Percentiles rank a stretch among this genome's conserved stretches.
Conservation (phyloP, 2,329 filamentous ascomycete genomes). For the Plenodomus lindquistii region DNA sequence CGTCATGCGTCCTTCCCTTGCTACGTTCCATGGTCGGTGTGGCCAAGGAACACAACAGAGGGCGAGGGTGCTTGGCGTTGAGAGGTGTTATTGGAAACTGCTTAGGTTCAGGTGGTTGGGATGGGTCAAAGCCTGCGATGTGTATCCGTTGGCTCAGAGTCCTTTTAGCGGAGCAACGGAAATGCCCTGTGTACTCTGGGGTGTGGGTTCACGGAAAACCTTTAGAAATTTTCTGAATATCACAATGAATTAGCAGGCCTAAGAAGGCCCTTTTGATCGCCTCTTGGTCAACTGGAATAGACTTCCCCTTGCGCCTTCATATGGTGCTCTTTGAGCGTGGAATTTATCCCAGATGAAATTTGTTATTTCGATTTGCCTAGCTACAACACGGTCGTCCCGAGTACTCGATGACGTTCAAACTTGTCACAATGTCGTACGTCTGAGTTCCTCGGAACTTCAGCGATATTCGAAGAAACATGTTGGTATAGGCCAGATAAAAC, state of each 20-base stretch:
- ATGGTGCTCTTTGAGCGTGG: background rate
- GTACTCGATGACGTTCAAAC: too few species aligned
- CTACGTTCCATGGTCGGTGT: background rate
- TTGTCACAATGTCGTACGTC: too few species aligned
- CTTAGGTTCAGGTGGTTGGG: background rate
- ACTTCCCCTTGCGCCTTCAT: background rate
- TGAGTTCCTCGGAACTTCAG: too few species aligned
- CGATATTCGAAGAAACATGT: too few species aligned
- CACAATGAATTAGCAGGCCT: background rate
- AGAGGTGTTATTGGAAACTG: background rate
- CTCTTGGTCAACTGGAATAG: background rate
- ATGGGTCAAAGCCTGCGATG: background rate
- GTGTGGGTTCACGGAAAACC: slow-evolving; percentile 3
- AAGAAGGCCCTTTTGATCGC: background rate
- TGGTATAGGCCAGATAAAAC: too few species aligned
- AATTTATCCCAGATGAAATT: too few species aligned
- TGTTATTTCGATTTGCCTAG: too few species aligned
- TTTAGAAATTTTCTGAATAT: slow-evolving; percentile 15
- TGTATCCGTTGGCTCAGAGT: slow-evolving; percentile 1
- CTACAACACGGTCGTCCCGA: too few species aligned
- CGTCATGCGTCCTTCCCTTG: background rate
- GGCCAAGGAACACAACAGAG: background rate
- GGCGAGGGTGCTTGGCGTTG: background rate
- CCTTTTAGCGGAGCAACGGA: background rate
- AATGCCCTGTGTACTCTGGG: background rate